Evolutionary conservation across 108 stramenopile species (phyloP).

Genomic region (Schizochytrium sp.): DNA sequence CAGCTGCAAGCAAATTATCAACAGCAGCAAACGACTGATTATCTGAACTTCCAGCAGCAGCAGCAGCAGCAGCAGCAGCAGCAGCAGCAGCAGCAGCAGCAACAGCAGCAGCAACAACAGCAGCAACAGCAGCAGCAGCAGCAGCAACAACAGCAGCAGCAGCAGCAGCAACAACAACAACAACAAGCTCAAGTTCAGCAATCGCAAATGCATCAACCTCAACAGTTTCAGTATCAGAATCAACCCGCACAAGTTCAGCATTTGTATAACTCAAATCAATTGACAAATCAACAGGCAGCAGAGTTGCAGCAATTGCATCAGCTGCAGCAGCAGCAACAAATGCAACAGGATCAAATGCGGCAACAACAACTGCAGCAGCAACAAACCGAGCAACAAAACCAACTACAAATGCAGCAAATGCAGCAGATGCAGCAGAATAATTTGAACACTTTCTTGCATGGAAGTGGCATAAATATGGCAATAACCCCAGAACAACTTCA

Average conservation of each 20-base stretch:
- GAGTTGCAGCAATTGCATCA: conserved; percentile 37
- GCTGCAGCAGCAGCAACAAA: conserved; percentile 52
- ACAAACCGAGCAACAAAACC: background rate
- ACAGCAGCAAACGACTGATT: too few species aligned
- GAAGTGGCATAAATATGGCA: background rate
- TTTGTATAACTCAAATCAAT: background rate
- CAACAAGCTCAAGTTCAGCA: background rate
- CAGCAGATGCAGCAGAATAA: conserved; percentile 5
- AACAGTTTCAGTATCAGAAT: background rate
- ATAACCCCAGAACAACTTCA: background rate
- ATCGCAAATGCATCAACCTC: background rate
- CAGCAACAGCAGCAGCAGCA: background rate
- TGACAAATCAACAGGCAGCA: background rate
- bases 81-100: background rate
- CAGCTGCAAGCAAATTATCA: too few species aligned
- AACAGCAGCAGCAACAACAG: background rate
- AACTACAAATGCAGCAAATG: conserved; percentile 2
- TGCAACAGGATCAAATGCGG: background rate
- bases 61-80: background rate
- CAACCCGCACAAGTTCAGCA: background rate
- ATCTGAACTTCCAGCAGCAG: background rate
- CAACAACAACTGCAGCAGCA: conserved; percentile 7
- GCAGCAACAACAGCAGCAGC: background rate
- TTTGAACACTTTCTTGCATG: conserved; percentile 1
- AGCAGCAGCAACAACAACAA: conserved; percentile 6